A percentile compares a stretch with the other conserved stretches of the same genome.
phyloP scores from a whole-genome alignment of 2,329 filamentous ascomycete species.

The Orbilia ellipsospora region DNA sequence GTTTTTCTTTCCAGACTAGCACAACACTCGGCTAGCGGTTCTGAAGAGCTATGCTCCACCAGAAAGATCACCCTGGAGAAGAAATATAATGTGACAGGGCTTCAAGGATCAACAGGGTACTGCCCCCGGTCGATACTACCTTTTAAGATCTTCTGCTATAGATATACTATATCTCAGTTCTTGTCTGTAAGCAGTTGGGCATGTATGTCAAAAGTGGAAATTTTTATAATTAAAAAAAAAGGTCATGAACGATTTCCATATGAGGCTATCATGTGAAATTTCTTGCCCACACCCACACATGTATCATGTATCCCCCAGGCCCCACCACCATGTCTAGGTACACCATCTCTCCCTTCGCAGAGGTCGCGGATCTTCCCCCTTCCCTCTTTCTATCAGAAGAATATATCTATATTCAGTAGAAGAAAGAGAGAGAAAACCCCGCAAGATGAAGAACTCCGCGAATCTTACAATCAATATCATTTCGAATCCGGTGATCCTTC shows the following conservation, averaged over 20 bases:
- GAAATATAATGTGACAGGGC: not conserved
- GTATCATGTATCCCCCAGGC: not conserved
- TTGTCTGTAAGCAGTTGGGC: no score
- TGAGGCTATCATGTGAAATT: conserved; percentile 55
- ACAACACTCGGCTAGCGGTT: conserved; percentile 1
- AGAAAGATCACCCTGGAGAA: not conserved
- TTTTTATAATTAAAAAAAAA: conserved; percentile 7
- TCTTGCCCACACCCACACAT: conserved; percentile 5
- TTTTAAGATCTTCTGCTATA: not conserved
- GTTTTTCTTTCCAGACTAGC: conserved; percentile 13
- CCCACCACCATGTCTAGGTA: conserved; percentile 5
- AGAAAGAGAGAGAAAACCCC: not conserved
- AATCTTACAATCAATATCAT: not conserved
- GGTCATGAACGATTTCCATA: conserved; percentile 55
- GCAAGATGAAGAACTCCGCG: conserved; percentile 1
- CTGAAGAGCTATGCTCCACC: not conserved
- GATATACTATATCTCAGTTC: no score
- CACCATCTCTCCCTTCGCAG: not conserved
- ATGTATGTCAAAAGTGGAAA: no score
- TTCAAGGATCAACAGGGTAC: conserved; percentile 16
- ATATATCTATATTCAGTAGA: conserved; percentile 14
- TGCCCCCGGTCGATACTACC: conserved; percentile 6
- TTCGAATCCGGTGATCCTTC: conserved; percentile 8
- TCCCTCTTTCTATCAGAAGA: not conserved
- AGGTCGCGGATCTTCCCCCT: not conserved